phyloP scores from a whole-genome alignment of 345 rosid genomes.

The Syzygium grande region DNA sequence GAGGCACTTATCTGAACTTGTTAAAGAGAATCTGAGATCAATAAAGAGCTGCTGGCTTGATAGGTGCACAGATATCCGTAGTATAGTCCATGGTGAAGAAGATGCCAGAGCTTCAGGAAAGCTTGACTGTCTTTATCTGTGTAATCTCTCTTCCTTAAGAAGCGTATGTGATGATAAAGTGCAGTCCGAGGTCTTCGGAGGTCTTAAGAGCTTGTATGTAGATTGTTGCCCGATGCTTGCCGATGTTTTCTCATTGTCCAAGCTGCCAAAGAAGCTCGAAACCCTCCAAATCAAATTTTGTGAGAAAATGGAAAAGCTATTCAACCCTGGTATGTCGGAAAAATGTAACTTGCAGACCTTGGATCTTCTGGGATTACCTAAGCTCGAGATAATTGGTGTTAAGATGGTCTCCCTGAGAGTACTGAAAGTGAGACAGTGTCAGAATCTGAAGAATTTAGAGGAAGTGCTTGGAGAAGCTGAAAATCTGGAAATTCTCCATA shows the following conservation, averaged over 20 bases:
- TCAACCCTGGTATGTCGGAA: background rate
- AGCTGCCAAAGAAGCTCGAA: conserved; percentile 21
- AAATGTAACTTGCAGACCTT: conserved; percentile 6
- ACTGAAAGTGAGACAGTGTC: background rate
- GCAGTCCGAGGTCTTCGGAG: conserved; percentile 5
- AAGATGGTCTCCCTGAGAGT: background rate
- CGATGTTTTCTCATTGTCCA: conserved; percentile 8
- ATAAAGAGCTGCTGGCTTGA: conserved; percentile 27
- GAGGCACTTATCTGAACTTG: conserved; percentile 17
- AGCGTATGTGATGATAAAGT: conserved; percentile 4
- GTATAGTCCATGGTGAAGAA: conserved; percentile 8
- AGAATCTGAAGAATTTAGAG: background rate
- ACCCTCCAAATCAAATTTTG: conserved; percentile 29
- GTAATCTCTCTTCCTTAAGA: conserved; percentile 23
- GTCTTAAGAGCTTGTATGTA: conserved; percentile 29
- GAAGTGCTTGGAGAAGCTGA: background rate
- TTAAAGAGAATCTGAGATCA: background rate
- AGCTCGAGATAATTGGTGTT: conserved; percentile 10
- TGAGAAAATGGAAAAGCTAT: conserved; percentile 24
- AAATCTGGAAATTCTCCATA: background rate
- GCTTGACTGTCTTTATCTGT: conserved; percentile 28
- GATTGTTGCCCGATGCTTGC: conserved; percentile 37
- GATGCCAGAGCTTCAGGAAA: conserved; percentile 10
- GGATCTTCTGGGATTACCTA: conserved; percentile 31
- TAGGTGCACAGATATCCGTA: conserved; percentile 12